Conservation (phyloP, 2,329 filamentous ascomycete genomes). For the Huntiella moniliformis region DNA sequence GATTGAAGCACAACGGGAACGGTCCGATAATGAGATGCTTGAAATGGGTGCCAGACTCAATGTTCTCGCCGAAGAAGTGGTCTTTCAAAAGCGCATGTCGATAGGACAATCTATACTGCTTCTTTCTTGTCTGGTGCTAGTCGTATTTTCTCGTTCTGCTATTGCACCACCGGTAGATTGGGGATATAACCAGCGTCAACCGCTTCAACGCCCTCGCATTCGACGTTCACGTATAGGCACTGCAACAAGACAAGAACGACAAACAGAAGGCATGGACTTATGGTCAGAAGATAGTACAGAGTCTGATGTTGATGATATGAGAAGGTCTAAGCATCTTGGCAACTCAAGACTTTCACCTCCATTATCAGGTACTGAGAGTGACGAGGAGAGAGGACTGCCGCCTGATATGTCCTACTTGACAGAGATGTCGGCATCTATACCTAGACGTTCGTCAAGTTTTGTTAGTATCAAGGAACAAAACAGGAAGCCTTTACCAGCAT, state of each 20-base stretch:
- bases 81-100: slow-evolving; percentile 75
- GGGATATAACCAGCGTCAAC: not conserved
- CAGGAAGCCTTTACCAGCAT: slow-evolving; percentile 26
- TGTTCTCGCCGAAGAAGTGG: slow-evolving; percentile 81
- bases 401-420: not conserved
- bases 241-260: not conserved
- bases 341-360: slow-evolving; percentile 2
- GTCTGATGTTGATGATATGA: not conserved
- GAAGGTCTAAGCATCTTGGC: not conserved
- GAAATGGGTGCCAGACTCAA: slow-evolving; percentile 66
- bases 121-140: slow-evolving; percentile 67
- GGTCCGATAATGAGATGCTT: slow-evolving; percentile 64
- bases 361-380: slow-evolving; percentile 1
- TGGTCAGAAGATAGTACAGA: not conserved
- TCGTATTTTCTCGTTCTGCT: slow-evolving; percentile 49
- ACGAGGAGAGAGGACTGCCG: not conserved
- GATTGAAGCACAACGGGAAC: slow-evolving; percentile 71
- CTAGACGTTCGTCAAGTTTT: not conserved
- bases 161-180: slow-evolving; percentile 7
- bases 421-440: not conserved
- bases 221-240: not conserved
- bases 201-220: not conserved
- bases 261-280: not conserved
- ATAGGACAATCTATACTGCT: slow-evolving; percentile 80
- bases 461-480: slow-evolving; percentile 8